Evolutionary conservation across 2,329 filamentous ascomycete genomes (phyloP).

Genomic region (Ophiostoma montium): DNA sequence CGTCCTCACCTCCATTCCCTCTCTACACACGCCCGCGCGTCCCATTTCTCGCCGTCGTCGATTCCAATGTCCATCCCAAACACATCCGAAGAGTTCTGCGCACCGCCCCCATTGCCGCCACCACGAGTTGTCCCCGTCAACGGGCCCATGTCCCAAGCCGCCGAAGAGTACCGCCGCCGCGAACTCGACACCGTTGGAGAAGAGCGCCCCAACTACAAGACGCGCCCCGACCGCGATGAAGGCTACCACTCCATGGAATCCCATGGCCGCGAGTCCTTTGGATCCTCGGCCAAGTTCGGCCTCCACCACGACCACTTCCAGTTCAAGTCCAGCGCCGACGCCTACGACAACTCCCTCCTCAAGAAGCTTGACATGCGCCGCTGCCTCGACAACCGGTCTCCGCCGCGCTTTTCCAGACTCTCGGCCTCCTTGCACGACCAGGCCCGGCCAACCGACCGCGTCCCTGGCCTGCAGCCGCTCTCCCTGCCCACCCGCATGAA

Average conservation of each 20-base stretch:
- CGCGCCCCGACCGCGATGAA: conserved; percentile 13
- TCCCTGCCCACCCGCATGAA: conserved; percentile 32
- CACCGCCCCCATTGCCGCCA: conserved; percentile 24
- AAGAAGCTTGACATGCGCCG: conserved; percentile 39
- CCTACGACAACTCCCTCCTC: conserved; percentile 36
- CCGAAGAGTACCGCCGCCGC: conserved; percentile 11
- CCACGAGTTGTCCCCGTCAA: conserved; percentile 20
- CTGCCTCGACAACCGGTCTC: conserved; percentile 29
- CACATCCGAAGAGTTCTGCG: conserved; percentile 20
- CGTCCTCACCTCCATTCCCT: background rate
- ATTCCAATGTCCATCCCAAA: conserved; percentile 25
- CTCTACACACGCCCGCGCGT: background rate
- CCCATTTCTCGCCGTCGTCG: conserved; percentile 18
- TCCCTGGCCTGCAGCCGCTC: conserved; percentile 26
- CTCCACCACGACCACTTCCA: conserved; percentile 36
- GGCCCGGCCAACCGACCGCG: conserved; percentile 14
- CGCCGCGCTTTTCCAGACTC: conserved; percentile 27
- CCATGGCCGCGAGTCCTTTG: conserved; percentile 8
- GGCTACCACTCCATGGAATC: conserved; percentile 15
- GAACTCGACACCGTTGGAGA: conserved; percentile 10
- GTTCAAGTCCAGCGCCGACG: conserved; percentile 30
- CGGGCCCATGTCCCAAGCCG: conserved; percentile 12
- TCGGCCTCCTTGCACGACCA: conserved; percentile 18
- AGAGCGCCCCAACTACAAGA: conserved; percentile 14
- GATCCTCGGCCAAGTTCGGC: conserved; percentile 27